These are phyloP conservation scores for Prillingera fragicola DNA, from an alignment of 1,284 basidiomycete species.

Conservation along the genomic window DNA sequence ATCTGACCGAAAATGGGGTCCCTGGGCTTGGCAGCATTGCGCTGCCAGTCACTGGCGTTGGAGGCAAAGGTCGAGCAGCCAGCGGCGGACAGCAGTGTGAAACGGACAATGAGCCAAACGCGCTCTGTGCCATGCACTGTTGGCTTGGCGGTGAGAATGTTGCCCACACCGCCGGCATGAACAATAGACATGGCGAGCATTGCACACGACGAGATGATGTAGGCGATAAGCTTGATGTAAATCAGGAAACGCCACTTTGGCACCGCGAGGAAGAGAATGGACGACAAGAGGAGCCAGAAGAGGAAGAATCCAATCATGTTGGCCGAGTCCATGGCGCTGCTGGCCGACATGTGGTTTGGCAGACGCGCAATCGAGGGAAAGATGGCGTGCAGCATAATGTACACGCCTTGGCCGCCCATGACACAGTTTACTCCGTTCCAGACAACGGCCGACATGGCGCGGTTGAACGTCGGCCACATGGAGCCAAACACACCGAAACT, in stretches of 20 bases:
- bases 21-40: slow-evolving; percentile 60
- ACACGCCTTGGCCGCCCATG: slow-evolving; percentile 55
- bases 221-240: slow-evolving; percentile 31
- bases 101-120: slow-evolving; percentile 55
- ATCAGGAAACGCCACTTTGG: slow-evolving; percentile 53
- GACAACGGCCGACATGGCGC: slow-evolving; percentile 60
- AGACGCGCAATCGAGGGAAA: slow-evolving; percentile 67
- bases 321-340: slow-evolving; percentile 52
- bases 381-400: slow-evolving; percentile 65
- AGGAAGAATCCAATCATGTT: slow-evolving; percentile 66
- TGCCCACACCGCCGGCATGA: slow-evolving; percentile 53
- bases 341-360: slow-evolving; percentile 61
- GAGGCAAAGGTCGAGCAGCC: slow-evolving; percentile 57
- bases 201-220: slow-evolving; percentile 24
- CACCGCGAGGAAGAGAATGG: slow-evolving; percentile 68
- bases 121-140: slow-evolving; percentile 50
- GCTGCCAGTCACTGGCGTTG: slow-evolving; percentile 69
- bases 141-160: slow-evolving; percentile 71
- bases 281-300: slow-evolving; percentile 71
- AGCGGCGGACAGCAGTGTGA: slow-evolving; percentile 66
- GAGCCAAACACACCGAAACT: slow-evolving; percentile 76
- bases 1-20: slow-evolving; percentile 29
- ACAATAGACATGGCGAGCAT: slow-evolving; percentile 31
- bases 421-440: slow-evolving; percentile 51
- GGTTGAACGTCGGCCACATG: slow-evolving; percentile 73